phyloP scores from a whole-genome alignment of 331 rosid species.

The Malus hybrid region DNA sequence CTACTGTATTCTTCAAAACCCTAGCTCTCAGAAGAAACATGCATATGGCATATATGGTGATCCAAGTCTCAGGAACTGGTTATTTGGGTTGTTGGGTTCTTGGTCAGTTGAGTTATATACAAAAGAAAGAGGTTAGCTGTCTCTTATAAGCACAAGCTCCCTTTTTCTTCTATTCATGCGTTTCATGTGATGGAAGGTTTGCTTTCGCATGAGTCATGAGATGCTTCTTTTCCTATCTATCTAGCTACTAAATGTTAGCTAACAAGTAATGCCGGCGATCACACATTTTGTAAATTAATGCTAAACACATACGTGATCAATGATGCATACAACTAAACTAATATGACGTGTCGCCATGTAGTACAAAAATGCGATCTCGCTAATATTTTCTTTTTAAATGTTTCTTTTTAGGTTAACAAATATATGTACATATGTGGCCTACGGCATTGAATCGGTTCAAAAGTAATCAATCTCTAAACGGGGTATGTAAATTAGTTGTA shows the following conservation, averaged over 20 bases:
- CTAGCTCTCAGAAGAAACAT: too few relatives aligned
- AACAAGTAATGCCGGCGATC: background rate
- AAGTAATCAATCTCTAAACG: constrained; percentile 1
- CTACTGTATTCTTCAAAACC: constrained; percentile 6
- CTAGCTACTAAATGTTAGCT: background rate
- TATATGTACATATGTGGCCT: background rate
- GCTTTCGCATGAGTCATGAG: background rate
- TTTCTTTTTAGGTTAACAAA: too few relatives aligned
- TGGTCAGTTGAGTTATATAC: constrained; percentile 1
- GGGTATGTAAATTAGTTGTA: constrained; percentile 17
- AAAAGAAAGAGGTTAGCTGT: background rate
- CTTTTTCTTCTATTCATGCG: constrained; percentile 19
- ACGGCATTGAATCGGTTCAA: constrained; percentile 1
- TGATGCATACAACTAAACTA: too few relatives aligned
- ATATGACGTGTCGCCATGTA: too few relatives aligned
- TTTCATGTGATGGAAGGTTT: constrained; percentile 22
- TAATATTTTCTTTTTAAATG: too few relatives aligned
- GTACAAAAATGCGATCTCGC: too few relatives aligned
- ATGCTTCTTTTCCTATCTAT: background rate
- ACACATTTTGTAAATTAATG: too few relatives aligned
- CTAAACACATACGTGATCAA: too few relatives aligned
- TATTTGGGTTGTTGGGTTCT: background rate
- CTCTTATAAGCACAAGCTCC: background rate
- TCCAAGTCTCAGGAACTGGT: too few relatives aligned
- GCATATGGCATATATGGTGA: too few relatives aligned